These are phyloP conservation scores for Karstenula rhodostoma DNA, from an alignment of 2,329 filamentous ascomycete species.

Conservation along the genomic window DNA sequence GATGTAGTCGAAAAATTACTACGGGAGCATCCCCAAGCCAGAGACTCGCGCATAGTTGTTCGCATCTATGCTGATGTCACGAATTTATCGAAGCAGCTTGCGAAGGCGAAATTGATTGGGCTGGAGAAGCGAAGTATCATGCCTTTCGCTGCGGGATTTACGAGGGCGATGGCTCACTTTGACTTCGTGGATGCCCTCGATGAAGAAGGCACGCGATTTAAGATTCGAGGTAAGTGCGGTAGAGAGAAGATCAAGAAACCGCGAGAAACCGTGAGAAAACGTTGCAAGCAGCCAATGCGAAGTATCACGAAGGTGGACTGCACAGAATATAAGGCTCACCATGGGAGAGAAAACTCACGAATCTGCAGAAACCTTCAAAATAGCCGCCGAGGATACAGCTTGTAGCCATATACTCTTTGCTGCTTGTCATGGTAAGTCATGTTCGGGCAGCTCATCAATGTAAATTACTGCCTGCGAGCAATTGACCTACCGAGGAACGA, in stretches of 20 bases:
- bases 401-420: conserved; percentile 72
- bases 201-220: conserved; percentile 67
- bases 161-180: conserved; percentile 64
- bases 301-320: background rate
- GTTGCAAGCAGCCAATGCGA: background rate
- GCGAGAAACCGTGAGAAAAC: no score
- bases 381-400: conserved; percentile 66
- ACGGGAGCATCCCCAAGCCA: conserved; percentile 41
- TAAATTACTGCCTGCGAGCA: background rate
- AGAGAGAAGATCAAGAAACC: background rate
- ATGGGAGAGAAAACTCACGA: conserved; percentile 14
- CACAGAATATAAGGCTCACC: background rate
- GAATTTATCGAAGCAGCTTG: conserved; percentile 60
- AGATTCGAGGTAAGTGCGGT: conserved; percentile 59
- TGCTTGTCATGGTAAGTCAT: conserved; percentile 60
- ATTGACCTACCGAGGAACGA: background rate
- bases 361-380: conserved; percentile 48
- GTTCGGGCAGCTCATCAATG: background rate
- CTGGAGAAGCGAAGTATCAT: conserved; percentile 57
- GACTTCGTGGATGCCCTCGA: conserved; percentile 70
- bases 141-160: conserved; percentile 65
- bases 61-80: conserved; percentile 66
- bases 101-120: conserved; percentile 59
- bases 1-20: conserved; percentile 56
- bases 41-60: conserved; percentile 63